Evolutionary conservation across 768 basidiomycete species (phyloP).

Genomic region (Mycena floridula): DNA sequence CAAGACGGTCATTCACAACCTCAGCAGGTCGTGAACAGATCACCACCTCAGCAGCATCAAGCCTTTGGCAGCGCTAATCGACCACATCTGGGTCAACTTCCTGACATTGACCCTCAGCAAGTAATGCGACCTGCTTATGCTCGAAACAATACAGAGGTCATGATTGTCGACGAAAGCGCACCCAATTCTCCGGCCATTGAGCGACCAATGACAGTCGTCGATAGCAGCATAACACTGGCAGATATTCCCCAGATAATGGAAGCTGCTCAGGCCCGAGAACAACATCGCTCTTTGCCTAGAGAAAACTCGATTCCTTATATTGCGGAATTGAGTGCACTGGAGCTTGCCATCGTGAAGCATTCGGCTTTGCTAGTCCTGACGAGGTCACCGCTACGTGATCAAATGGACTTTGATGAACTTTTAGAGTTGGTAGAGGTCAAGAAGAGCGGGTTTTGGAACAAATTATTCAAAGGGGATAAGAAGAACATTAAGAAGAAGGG

Average conservation of each 20-base stretch:
- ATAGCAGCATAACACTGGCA: slow-evolving; percentile 87
- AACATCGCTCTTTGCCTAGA: slow-evolving; percentile 76
- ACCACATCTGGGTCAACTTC: slow-evolving; percentile 34
- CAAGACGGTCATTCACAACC: slow-evolving; percentile 29
- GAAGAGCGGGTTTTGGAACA: slow-evolving; percentile 95
- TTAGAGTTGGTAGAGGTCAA: slow-evolving; percentile 88
- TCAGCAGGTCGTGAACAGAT: slow-evolving; percentile 22
- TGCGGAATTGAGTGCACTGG: slow-evolving; percentile 76
- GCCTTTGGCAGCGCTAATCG: slow-evolving; percentile 25
- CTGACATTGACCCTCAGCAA: slow-evolving; percentile 35
- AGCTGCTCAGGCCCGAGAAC: slow-evolving; percentile 84
- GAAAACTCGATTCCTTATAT: slow-evolving; percentile 78
- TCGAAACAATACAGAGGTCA: slow-evolving; percentile 79
- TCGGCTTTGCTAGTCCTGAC: slow-evolving; percentile 78
- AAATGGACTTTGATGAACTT: slow-evolving; percentile 88
- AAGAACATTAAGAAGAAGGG: slow-evolving; percentile 92
- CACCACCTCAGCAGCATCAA: slow-evolving; percentile 21
- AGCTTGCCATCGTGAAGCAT: slow-evolving; percentile 89
- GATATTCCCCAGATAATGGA: slow-evolving; percentile 93
- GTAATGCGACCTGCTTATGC: slow-evolving; percentile 63
- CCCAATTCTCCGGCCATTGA: slow-evolving; percentile 65
- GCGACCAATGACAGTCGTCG: slow-evolving; percentile 34
- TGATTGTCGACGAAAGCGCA: slow-evolving; percentile 79
- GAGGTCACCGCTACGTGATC: slow-evolving; percentile 71
- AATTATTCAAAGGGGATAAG: slow-evolving; percentile 85